phyloP scores from a whole-genome alignment of 257 asterid species.

The Solanum chmielewskii region DNA sequence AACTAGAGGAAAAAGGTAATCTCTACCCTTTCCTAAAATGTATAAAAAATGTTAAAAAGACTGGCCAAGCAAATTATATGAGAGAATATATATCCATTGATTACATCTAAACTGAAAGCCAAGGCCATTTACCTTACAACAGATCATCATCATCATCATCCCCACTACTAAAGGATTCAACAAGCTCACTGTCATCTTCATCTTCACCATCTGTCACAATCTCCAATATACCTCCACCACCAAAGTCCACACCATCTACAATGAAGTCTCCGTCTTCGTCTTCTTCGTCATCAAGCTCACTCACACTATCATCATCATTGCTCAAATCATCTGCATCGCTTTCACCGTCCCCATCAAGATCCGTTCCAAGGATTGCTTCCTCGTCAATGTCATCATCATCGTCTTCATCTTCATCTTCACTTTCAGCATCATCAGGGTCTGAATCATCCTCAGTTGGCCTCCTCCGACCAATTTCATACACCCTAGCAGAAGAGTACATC shows the following conservation, averaged over 20 bases:
- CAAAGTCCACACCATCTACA: conserved; percentile 49
- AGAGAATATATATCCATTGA: not conserved
- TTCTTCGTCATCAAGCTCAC: conserved; percentile 73
- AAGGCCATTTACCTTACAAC: not conserved
- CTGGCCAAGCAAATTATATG: not conserved
- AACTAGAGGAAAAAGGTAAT: not conserved
- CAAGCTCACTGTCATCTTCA: conserved; percentile 49
- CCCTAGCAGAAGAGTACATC: conserved; percentile 92
- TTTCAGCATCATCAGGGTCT: conserved; percentile 95
- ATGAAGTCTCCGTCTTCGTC: conserved; percentile 74
- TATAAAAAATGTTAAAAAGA: not conserved
- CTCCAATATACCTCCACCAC: conserved; percentile 46
- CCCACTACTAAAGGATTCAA: conserved; percentile 62
- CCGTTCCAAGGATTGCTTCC: conserved; percentile 48
- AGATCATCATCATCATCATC: conserved; percentile 71
- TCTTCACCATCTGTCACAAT: conserved; percentile 62
- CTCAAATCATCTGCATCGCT: conserved; percentile 68
- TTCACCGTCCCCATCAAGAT: conserved; percentile 56
- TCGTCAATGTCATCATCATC: conserved; percentile 46
- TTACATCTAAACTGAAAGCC: not conserved
- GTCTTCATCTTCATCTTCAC: conserved; percentile 76
- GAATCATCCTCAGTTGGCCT: conserved; percentile 93
- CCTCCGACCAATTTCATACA: conserved; percentile 85
- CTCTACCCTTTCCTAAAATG: not conserved
- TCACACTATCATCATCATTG: conserved; percentile 44